These are phyloP conservation scores for Avena sativa DNA, from an alignment of 176 grass and related monocot species.

Conservation along the genomic window DNA sequence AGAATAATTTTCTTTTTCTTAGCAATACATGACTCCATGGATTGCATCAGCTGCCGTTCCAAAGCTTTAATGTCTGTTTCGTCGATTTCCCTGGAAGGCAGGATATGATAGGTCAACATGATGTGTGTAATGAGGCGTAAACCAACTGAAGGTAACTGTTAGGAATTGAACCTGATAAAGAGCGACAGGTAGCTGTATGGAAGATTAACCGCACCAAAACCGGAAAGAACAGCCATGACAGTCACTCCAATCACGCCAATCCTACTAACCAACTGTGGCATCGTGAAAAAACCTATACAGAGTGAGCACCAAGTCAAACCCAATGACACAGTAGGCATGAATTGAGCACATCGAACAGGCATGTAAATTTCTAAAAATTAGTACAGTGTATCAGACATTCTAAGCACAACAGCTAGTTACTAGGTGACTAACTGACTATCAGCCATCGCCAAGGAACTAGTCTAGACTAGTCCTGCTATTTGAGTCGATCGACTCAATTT, in stretches of 20 bases:
- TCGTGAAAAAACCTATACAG: conserved; percentile 86
- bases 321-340: neutral
- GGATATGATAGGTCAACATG: conserved; percentile 37
- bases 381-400: neutral
- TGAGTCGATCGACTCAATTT: too few species aligned
- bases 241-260: conserved; percentile 89
- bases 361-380: neutral
- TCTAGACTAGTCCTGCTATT: too few species aligned
- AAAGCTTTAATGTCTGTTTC: conserved; percentile 90
- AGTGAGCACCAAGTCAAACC: conserved; percentile 20
- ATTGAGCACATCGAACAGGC: neutral
- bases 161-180: conserved; percentile 75
- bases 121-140: neutral
- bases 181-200: conserved; percentile 94
- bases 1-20: conserved; percentile 99
- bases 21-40: conserved; percentile 80
- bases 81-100: conserved; percentile 76
- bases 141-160: conserved; percentile 14
- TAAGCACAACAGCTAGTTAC: neutral
- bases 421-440: neutral
- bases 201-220: conserved; percentile 95
- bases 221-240: conserved; percentile 91
- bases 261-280: conserved; percentile 90
- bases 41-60: conserved; percentile 91
- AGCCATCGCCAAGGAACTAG: too few species aligned